Conservation (phyloP, 2,329 filamentous ascomycete species). For the Hymenoscyphus repandus region DNA sequence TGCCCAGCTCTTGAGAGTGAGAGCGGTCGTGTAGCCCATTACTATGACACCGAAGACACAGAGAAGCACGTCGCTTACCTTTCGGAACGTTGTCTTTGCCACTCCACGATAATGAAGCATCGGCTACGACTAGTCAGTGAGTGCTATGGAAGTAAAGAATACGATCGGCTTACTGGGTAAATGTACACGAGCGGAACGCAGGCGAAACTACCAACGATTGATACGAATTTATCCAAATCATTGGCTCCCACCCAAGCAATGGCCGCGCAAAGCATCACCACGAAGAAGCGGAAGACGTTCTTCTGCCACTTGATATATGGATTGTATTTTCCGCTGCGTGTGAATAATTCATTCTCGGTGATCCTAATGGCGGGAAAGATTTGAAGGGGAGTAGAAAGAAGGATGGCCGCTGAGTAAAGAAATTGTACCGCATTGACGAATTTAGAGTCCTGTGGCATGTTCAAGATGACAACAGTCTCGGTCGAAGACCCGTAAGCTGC, state of each 20-base stretch:
- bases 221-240: conserved; percentile 95
- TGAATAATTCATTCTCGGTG: conserved; percentile 90
- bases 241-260: conserved; percentile 92
- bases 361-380: conserved; percentile 98
- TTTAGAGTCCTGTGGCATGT: conserved; percentile 91
- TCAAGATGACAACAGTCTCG: conserved; percentile 93
- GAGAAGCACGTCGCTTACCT: conserved; percentile 66
- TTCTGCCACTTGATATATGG: conserved; percentile 99
- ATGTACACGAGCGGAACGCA: conserved; percentile 97
- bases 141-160: background rate
- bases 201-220: conserved; percentile 92
- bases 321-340: conserved; percentile 92
- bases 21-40: conserved; percentile 85
- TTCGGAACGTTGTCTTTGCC: conserved; percentile 63
- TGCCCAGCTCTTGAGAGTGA: conserved; percentile 87
- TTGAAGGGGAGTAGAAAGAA: conserved; percentile 90
- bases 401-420: conserved; percentile 94
- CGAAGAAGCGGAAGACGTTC: conserved; percentile 91
- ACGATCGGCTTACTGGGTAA: conserved; percentile 73
- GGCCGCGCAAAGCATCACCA: conserved; percentile 78
- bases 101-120: conserved; percentile 83
- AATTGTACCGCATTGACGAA: conserved; percentile 95
- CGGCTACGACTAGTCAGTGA: conserved; percentile 50
- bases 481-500: conserved; percentile 93
- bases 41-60: conserved; percentile 78